phyloP scores from a whole-genome alignment of 1,284 basidiomycete genomes.

The Cystobasidium slooffiae region DNA sequence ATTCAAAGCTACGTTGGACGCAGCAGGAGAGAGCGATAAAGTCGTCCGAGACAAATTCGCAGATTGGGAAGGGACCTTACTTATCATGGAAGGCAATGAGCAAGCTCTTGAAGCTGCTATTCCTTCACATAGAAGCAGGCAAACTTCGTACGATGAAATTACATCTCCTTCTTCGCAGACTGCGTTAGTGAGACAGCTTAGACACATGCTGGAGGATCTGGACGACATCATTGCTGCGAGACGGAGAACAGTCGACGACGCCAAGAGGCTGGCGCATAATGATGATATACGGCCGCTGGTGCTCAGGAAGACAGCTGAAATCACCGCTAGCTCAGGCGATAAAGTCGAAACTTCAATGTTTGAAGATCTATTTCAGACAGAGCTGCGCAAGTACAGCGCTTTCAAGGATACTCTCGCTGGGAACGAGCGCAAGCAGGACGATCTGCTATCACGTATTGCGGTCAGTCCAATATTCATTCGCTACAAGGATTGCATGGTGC shows the following conservation, averaged over 20 bases:
- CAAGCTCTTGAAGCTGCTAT: constrained; percentile 64
- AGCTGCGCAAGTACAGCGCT: constrained; percentile 78
- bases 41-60: constrained; percentile 80
- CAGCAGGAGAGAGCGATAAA: constrained; percentile 75
- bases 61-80: constrained; percentile 77
- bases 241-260: constrained; percentile 69
- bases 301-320: constrained; percentile 67
- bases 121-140: constrained; percentile 5
- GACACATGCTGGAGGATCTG: constrained; percentile 76
- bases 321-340: constrained; percentile 58
- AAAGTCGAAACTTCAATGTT: constrained; percentile 71
- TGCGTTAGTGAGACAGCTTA: constrained; percentile 64
- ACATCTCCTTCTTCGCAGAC: constrained; percentile 40
- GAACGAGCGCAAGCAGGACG: constrained; percentile 67
- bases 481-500: not conserved
- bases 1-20: constrained; percentile 72
- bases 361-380: constrained; percentile 76
- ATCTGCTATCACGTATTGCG: constrained; percentile 70
- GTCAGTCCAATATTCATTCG: constrained; percentile 58
- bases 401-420: constrained; percentile 70
- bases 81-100: constrained; percentile 63
- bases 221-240: constrained; percentile 72
- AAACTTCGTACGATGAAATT: constrained; percentile 30
- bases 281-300: constrained; percentile 80
- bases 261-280: constrained; percentile 66